These are phyloP conservation scores for Botryotinia narcissicola DNA, from an alignment of 2,329 filamentous ascomycete genomes.

Conservation along the genomic window DNA sequence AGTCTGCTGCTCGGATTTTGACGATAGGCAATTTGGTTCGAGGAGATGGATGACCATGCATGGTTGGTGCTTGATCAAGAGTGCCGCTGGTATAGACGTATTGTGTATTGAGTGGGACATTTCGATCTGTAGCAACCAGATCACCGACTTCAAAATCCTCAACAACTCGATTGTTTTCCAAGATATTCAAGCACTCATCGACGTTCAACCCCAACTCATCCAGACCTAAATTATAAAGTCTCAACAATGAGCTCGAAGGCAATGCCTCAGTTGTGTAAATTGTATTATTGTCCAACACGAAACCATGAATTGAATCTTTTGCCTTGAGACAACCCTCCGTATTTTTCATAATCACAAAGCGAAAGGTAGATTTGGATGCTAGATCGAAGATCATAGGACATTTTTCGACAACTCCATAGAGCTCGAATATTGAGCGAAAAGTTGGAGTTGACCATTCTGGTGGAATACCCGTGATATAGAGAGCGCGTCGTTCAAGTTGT, in stretches of 20 bases:
- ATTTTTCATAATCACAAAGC: conserved; percentile 31
- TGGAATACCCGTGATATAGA: conserved; percentile 31
- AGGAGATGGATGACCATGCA: conserved; percentile 15
- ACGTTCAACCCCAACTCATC: neutral
- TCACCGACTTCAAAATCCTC: neutral
- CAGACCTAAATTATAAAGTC: neutral
- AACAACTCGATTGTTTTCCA: neutral
- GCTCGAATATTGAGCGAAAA: conserved; percentile 24
- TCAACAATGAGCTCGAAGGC: neutral
- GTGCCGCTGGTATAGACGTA: neutral
- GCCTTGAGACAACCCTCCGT: conserved; percentile 25
- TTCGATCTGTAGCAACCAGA: neutral
- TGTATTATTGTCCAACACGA: neutral
- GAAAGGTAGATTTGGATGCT: conserved; percentile 26
- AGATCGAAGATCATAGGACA: conserved; percentile 27
- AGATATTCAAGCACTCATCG: neutral
- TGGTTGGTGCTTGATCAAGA: neutral
- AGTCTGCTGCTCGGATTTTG: neutral
- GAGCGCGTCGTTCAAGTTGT: conserved; percentile 24
- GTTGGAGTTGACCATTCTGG: conserved; percentile 16
- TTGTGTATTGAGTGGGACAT: neutral
- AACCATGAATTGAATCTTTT: conserved; percentile 23
- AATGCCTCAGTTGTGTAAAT: conserved; percentile 21
- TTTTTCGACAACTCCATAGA: conserved; percentile 25
- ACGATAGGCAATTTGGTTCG: neutral